A percentile compares a stretch with the other conserved stretches of the same genome.
Evolutionary conservation across 257 asterid species (phyloP).

Genomic region (Parsonsia alboflavescens): DNA sequence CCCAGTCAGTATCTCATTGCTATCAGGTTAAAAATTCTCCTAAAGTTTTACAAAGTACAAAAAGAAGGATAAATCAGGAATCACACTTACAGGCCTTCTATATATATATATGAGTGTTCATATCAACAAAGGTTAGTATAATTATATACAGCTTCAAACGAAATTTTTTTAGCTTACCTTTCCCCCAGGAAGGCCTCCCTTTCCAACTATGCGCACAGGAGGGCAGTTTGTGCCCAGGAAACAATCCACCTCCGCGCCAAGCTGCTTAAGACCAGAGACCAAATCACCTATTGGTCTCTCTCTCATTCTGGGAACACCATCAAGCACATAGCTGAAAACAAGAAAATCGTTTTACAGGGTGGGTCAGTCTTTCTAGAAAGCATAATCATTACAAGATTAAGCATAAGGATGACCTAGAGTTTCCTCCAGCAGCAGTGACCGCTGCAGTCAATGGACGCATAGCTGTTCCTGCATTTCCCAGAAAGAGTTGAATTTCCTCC

Average conservation of each 20-base stretch:
- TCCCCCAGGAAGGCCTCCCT: conserved; percentile 98
- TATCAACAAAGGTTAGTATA: neutral
- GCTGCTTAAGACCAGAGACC: conserved; percentile 94
- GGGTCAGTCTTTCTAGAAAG: neutral
- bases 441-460: conserved; percentile 99
- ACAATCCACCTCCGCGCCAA: conserved; percentile 89
- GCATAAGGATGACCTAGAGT: conserved; percentile 48
- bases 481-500: conserved; percentile 83
- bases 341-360: neutral
- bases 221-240: conserved; percentile 87
- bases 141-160: neutral
- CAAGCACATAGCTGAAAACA: conserved; percentile 79
- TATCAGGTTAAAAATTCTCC: neutral
- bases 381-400: conserved; percentile 1
- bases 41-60: neutral
- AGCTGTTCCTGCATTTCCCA: conserved; percentile 99
- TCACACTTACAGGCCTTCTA: neutral
- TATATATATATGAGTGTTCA: neutral
- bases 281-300: conserved; percentile 98
- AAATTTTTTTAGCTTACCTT: conserved; percentile 42
- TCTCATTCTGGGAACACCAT: conserved; percentile 99
- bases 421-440: conserved; percentile 91
- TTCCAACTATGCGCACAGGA: conserved; percentile 86
- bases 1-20: neutral
- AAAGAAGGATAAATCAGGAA: neutral